Base-by-base conservation (phyloP, 2,329 filamentous ascomycete genomes). In the Xylariaceae sp. region DNA sequence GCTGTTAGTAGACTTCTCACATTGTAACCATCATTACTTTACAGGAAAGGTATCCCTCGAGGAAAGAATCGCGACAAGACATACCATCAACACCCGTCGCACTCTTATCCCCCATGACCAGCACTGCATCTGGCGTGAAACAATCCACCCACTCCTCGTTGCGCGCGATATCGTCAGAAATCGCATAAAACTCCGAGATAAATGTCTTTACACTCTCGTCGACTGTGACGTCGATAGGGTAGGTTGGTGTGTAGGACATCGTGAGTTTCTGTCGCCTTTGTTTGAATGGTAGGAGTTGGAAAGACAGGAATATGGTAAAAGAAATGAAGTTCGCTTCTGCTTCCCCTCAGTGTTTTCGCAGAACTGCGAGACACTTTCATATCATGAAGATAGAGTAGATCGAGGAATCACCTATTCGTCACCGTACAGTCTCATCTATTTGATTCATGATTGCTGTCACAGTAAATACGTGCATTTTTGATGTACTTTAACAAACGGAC, bases 141-240 rank as follows among this genome's bases (percentile, higher is more conserved):
- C 69, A 74, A 37, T 69, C 67, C 13, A 77, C 67, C 79, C 79
- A 81, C 48, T 75, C 71, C 57, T 77, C 74, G 52, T 78, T 74
- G 61, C 69, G 67, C n/a, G 72, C 72, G 2, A 68, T 66, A 23
- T 73, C 73, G 63, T 81, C 79, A 23, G 78, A 80, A 10, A 72
- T 65, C 2, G 67, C 70, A 67, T 77, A 81, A 66, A 81, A 81
- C 37, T 69, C 68, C 57, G 73, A 71, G 60, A 80, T 72, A 53
- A 80, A 80, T 3, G 63, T 37, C 58, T 69, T 69, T 39, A 74
- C 30, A 51, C 56, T 64, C 47, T 60, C 62, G 4, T 65, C 62
- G 13, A 52, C 58, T 15, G 53, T 44, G 2, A 61, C 45, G 52
- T 66, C 17, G 47, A 55, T 64, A 4, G 74, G 73, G 63, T 70